A percentile compares a stretch with the other conserved stretches of the same genome.
Conservation (phyloP, 2,329 filamentous ascomycete genomes). For the Fusarium pseudograminearum region DNA sequence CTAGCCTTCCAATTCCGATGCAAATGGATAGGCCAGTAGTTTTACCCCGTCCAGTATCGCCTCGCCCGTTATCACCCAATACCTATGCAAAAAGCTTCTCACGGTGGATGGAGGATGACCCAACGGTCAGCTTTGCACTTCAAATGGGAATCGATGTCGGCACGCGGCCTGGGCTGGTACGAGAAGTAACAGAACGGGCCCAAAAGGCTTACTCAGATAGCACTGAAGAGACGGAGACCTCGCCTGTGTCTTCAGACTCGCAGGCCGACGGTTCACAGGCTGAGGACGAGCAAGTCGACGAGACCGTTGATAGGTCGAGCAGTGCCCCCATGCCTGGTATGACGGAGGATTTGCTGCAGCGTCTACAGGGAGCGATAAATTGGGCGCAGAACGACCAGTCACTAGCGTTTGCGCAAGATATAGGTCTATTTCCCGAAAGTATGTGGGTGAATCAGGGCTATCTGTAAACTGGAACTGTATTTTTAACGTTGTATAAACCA, state of each 20-base stretch:
- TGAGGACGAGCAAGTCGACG: background rate
- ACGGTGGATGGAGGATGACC: slow-evolving; percentile 37
- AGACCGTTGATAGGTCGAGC: background rate
- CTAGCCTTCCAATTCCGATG: background rate
- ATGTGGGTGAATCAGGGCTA: background rate
- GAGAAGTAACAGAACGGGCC: background rate
- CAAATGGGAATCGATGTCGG: slow-evolving; percentile 35
- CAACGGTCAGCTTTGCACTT: slow-evolving; percentile 28
- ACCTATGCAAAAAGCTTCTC: slow-evolving; percentile 23
- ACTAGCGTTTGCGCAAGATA: slow-evolving; percentile 21
- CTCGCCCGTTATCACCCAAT: slow-evolving; percentile 23
- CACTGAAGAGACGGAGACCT: background rate
- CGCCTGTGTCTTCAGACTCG: background rate
- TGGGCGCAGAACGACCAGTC: slow-evolving; percentile 36
- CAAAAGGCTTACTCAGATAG: background rate
- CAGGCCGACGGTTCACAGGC: background rate
- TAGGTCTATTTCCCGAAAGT: slow-evolving; percentile 8
- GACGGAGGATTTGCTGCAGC: slow-evolving; percentile 7
- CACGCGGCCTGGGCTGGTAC: background rate
- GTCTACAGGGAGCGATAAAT: slow-evolving; percentile 2
- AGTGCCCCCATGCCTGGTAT: background rate
- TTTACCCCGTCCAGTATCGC: slow-evolving; percentile 5
- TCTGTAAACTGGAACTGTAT: background rate
- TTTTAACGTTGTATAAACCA: too few species aligned
- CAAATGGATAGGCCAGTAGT: background rate